Conservation (phyloP, 192 early-diverging fungal genomes). For the Backusella westeae region DNA sequence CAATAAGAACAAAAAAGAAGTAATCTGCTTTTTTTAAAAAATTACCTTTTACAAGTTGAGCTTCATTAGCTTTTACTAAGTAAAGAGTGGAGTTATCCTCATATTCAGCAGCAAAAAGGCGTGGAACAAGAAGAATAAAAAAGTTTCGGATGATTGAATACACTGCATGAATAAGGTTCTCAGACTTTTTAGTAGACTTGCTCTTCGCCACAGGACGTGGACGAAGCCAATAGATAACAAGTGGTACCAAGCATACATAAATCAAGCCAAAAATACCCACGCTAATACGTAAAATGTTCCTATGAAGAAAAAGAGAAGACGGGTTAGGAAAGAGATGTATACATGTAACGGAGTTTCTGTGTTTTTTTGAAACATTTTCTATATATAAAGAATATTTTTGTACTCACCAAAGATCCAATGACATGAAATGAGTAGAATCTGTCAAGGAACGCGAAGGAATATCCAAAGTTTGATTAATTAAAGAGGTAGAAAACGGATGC, state of each 20-base stretch:
- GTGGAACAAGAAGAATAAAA: background rate
- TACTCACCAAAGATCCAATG: constrained; percentile 11
- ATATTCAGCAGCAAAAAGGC: background rate
- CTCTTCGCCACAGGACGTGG: background rate
- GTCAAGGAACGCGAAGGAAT: background rate
- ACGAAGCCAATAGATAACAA: constrained; percentile 2
- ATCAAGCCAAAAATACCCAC: background rate
- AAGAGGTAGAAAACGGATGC: background rate
- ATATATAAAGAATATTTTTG: background rate
- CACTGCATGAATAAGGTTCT: background rate
- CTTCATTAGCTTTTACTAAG: constrained; percentile 2
- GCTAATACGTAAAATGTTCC: background rate
- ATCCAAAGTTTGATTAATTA: background rate
- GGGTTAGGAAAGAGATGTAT: background rate
- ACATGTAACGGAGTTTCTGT: background rate
- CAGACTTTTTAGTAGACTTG: background rate
- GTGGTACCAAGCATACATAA: background rate
- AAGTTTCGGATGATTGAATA: background rate
- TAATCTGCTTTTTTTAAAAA: background rate
- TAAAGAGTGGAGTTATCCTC: background rate
- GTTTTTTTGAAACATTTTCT: background rate
- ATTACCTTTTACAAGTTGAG: background rate
- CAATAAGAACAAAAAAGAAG: background rate
- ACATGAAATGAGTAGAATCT: background rate
- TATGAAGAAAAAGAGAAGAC: background rate